These are phyloP conservation scores for Pleurozium schreberi DNA, from an alignment of 225 moss, liverwort and hornwort species.

Conservation along the genomic window DNA sequence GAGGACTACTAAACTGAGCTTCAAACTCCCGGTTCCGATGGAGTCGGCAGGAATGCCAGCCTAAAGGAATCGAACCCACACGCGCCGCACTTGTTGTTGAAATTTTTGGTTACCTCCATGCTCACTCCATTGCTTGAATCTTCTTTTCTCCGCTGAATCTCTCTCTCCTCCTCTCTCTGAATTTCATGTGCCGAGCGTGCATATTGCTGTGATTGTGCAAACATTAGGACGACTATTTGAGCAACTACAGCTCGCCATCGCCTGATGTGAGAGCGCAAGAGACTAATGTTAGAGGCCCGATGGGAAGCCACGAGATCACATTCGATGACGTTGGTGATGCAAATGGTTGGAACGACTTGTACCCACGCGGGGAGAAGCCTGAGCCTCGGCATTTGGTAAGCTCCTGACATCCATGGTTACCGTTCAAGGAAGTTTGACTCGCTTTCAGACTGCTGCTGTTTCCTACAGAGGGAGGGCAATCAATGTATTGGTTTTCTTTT, in stretches of 20 bases:
- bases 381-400: constrained; percentile 61
- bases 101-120: neutral
- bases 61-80: neutral
- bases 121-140: neutral
- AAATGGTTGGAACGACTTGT: constrained; percentile 48
- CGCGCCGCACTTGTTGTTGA: neutral
- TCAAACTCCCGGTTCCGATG: constrained; percentile 2
- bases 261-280: constrained; percentile 26
- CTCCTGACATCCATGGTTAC: neutral
- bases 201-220: neutral
- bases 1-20: neutral
- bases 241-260: constrained; percentile 39
- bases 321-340: constrained; percentile 42
- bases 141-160: neutral
- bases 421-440: neutral
- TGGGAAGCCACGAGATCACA: constrained; percentile 44
- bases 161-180: neutral
- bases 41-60: constrained; percentile 3
- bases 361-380: constrained; percentile 45
- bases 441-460: neutral
- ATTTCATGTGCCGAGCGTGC: neutral
- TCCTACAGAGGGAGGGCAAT: neutral
- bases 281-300: constrained; percentile 4
- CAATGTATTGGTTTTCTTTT: neutral
- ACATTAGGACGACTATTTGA: constrained; percentile 38